Conservation (phyloP, 148 eudicot species). For the Rhododendron henanense region DNA sequence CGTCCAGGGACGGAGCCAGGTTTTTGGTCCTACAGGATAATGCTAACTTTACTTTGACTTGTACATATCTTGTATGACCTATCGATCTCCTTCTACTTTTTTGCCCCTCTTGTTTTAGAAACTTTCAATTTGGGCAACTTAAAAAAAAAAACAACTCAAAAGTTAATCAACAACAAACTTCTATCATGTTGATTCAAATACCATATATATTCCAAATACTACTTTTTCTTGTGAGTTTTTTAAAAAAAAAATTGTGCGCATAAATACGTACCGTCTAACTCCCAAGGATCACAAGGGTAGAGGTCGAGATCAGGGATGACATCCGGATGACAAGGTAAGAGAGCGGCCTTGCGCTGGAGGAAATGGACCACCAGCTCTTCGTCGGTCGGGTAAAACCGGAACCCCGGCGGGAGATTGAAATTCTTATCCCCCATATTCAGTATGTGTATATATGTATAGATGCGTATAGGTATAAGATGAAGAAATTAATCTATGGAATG, state of each 20-base stretch:
- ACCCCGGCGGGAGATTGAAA: conserved; percentile 73
- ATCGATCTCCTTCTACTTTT: too few relatives aligned
- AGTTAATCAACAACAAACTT: background rate
- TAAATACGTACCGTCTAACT: conserved; percentile 39
- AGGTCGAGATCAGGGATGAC: conserved; percentile 91
- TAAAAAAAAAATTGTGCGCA: too few relatives aligned
- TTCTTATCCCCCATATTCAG: conserved; percentile 35
- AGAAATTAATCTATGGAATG: background rate
- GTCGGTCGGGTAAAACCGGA: conserved; percentile 78
- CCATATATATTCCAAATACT: background rate
- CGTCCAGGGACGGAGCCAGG: too few relatives aligned
- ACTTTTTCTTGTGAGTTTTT: too few relatives aligned
- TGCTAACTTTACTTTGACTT: background rate
- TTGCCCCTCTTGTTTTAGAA: too few relatives aligned
- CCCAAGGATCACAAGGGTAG: conserved; percentile 83
- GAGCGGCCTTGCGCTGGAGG: conserved; percentile 65
- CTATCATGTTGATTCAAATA: too few relatives aligned
- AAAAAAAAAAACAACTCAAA: too few relatives aligned
- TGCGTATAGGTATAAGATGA: background rate
- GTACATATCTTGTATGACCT: background rate
- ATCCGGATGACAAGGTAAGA: conserved; percentile 73
- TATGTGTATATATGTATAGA: background rate
- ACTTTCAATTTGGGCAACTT: too few relatives aligned
- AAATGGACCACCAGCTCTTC: conserved; percentile 91
- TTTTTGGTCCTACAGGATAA: too few relatives aligned